Evolutionary conservation across 495 filamentous ascomycete species (phyloP), one percentile per base, ranked within the genome.

Genomic region (Cercophora newfieldiana): DNA sequence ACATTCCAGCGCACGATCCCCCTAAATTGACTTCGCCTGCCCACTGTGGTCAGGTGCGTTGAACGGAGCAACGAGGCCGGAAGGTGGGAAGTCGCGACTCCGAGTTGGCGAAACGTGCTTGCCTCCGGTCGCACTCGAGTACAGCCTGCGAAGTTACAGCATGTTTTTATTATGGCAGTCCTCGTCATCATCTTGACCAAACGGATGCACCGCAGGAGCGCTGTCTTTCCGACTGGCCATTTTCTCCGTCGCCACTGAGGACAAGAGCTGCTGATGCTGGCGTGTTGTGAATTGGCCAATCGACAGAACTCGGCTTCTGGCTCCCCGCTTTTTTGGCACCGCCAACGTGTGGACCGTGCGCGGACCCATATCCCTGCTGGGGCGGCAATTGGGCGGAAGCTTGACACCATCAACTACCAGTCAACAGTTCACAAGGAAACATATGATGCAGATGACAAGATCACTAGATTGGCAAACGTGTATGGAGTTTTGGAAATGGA

Each of bases 251-350:
- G 58, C 33, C 58, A 48, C 31, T 18, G 7, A 30, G 33, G 4
- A 25, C 55, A 21, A 25, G 55, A 58, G 14, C 24, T 29, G 44
- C 22, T 18, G 22, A 25, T n/a, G 49, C 22, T 7, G n/a, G 24
- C 6, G 21, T 18, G 7, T 28, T 30, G 7, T 56, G 67, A 49
- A 69, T 69, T 69, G 67, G 29, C 67, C 67, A 69, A 69, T 69
- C 33, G 51, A 16, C n/a, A 29, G n/a, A 14, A 47, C 19, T 29
- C 21, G 18, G 24, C 30, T 33, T 29, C 54, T 44, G 12, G 28
- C 14, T 31, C 50, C 21, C 50, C 50, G 24, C 50, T 22, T 26
- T 7, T 26, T 26, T 3, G 6, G 6, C 50, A 3, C 2, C 50
- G n/a, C n/a, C 24, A 53, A 24, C 50, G 21, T 21, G 26, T 37